These are phyloP conservation scores for Gossypium sturtianum DNA, from an alignment of 345 rosid species.

Conservation along the genomic window DNA sequence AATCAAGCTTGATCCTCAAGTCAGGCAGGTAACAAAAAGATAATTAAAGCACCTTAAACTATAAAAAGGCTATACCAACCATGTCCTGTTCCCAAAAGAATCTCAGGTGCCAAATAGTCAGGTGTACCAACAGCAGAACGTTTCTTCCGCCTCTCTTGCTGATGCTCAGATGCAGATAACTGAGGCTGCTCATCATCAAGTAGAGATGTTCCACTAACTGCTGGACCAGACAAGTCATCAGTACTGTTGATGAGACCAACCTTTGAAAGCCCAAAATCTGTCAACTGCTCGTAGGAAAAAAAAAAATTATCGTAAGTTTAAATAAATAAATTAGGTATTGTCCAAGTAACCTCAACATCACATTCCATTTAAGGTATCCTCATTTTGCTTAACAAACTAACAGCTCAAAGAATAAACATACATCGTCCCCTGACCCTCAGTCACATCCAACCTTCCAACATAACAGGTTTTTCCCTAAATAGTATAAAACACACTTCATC, in stretches of 20 bases:
- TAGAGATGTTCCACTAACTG: conserved; percentile 70
- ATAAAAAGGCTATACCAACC: conserved; percentile 55
- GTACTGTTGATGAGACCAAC: conserved; percentile 99
- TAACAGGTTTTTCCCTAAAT: background rate
- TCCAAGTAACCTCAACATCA: background rate
- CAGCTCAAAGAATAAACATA: background rate
- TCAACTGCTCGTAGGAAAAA: conserved; percentile 45
- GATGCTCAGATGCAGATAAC: conserved; percentile 53
- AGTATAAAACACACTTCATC: background rate
- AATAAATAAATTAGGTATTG: background rate
- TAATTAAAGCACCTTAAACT: conserved; percentile 23
- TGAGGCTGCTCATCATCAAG: conserved; percentile 80
- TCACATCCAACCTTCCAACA: background rate
- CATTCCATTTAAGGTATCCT: background rate
- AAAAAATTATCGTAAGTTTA: background rate
- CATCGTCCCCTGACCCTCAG: background rate
- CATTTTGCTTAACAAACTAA: conserved; percentile 1
- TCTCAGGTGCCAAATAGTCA: conserved; percentile 99
- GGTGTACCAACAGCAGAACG: conserved; percentile 99
- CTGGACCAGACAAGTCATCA: conserved; percentile 94
- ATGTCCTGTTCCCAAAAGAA: conserved; percentile 98
- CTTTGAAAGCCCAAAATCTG: conserved; percentile 84
- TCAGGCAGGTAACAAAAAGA: conserved; percentile 12
- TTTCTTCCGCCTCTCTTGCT: conserved; percentile 71
- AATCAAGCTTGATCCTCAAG: background rate